Evolutionary conservation across 371 early-diverging fungal species (phyloP), one percentile per base, ranked within the genome.

Genomic region (Coemansia sp.): DNA sequence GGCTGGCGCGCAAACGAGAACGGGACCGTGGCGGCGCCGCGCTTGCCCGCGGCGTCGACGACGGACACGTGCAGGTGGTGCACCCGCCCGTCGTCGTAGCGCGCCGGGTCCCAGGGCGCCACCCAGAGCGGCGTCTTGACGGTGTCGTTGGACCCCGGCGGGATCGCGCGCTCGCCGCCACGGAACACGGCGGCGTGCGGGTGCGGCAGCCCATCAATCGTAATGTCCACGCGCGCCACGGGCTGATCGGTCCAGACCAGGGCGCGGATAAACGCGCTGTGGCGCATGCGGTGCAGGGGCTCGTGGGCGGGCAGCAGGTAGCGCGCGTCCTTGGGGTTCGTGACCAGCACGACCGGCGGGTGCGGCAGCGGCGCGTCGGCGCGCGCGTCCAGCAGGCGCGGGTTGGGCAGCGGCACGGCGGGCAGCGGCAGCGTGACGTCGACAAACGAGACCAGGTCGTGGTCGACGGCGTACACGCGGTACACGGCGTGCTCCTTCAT

Each of bases 251-350:
- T 71, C 80, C 87, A 90, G 0, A 89, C 82, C 24, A 95, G 79
- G 43, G 87, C 81, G 16, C 95, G 88, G 53, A 95, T 90, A 58
- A 88, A 86, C 16, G 79, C 83, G 61, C 90, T 89, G 4, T 65
- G 43, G 3, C 63, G 75, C 43, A 91, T 88, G 33, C 83, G 74
- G 47, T 80, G 55, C 18, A 86, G 67, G 1, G 93, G 92, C 68
- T 94, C 95, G 51, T 87, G 88, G 16, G 72, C 60, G 5, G 86
- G 87, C 37, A 93, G 76, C 34, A 87, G 66, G 66, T 82, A 94
- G 29, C 89, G 81, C 0, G 88, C 86, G 66, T 95, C 94, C 66
- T 94, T 92, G 14, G 95, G 95, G 64, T 93, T 93, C 0, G 95
- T 94, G 16, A 94, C 83, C 24, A 95, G 77, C 8, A 95, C 81